Evolutionary conservation across 345 rosid species (phyloP), one percentile per base, ranked within the genome.

Genomic region (Melastoma malabathricum): DNA sequence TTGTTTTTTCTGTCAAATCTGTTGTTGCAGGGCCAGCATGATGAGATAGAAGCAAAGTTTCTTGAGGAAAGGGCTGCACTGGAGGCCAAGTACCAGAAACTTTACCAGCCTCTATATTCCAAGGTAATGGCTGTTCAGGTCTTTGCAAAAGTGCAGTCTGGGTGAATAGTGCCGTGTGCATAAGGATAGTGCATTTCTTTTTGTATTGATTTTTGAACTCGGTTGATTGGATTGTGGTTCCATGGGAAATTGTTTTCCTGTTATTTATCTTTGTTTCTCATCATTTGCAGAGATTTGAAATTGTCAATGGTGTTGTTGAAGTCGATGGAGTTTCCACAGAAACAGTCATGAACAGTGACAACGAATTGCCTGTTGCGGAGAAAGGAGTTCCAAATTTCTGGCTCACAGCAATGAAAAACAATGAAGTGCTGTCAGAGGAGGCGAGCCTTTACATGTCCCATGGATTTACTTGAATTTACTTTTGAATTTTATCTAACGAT

Each of bases 331-430:
- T 63, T 55, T 43, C 73, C 3, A 71, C 59, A 39, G 83, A 74
- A 64, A 65, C 64, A 1, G 63, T 74, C 29, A 64, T 71, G 64
- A 81, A 74, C 12, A 70, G 73, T 57, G 83, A 74, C 45, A 93
- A 16, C 8, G 3, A 38, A 47, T 17, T 25, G 38, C 46, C 18
- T 6, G 18, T 43, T 15, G 66, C 80, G 88, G 99, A 76, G 59
- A 88, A 83, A 68, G 97, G 99, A 65, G 97, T 93, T 20, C 99
- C 99, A 19, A 80, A 83, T 44, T 93, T 93, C 65, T 93, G 99
- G 99, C 82, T 85, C 16, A 71, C 34, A 59, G 97, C 97, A 14
- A 70, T 93, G 92, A 93, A 85, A 72, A 93, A 85, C 67, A 93
- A 93, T 68, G 99, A 88, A 57, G 94, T 88, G 18, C 67, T 83